These are phyloP conservation scores for Aspergillus diversus DNA, from an alignment of 495 filamentous ascomycete genomes.

Conservation along the genomic window DNA sequence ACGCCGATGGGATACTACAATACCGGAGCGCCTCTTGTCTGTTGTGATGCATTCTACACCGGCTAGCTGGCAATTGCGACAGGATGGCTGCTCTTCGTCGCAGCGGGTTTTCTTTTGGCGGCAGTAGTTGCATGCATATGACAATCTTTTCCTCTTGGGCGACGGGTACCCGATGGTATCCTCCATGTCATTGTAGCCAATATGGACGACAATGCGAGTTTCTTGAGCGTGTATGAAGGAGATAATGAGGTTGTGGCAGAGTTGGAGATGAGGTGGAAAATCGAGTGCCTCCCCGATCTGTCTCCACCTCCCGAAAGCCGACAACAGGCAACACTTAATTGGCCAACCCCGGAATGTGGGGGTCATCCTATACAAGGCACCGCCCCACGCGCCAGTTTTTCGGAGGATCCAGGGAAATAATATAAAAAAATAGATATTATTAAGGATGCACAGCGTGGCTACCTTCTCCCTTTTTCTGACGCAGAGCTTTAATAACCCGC, in stretches of 20 bases:
- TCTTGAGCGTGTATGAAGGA: no score
- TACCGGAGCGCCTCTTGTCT: slow-evolving; percentile 6
- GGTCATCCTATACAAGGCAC: no score
- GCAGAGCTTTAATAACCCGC: slow-evolving; percentile 2
- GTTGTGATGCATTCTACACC: slow-evolving; percentile 15
- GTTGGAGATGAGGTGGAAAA: no score
- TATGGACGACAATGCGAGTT: no score
- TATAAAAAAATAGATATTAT: no score
- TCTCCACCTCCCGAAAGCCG: neutral
- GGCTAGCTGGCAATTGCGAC: slow-evolving; percentile 10
- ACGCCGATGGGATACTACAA: neutral
- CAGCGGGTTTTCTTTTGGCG: slow-evolving; percentile 13
- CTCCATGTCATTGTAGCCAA: neutral
- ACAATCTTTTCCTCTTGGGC: slow-evolving; percentile 2
- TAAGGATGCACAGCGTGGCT: no score
- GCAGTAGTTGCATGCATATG: slow-evolving; percentile 14
- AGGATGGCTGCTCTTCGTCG: slow-evolving; percentile 12
- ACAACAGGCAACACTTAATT: no score
- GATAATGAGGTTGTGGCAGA: no score
- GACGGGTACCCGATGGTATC: neutral
- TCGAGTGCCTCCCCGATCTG: neutral
- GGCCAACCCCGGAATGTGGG: no score
- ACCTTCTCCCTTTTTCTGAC: neutral
- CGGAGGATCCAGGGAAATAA: no score
- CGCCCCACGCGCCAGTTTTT: no score